Conservation (phyloP, 1,284 basidiomycete species). For the Entoloma clypeatum region DNA sequence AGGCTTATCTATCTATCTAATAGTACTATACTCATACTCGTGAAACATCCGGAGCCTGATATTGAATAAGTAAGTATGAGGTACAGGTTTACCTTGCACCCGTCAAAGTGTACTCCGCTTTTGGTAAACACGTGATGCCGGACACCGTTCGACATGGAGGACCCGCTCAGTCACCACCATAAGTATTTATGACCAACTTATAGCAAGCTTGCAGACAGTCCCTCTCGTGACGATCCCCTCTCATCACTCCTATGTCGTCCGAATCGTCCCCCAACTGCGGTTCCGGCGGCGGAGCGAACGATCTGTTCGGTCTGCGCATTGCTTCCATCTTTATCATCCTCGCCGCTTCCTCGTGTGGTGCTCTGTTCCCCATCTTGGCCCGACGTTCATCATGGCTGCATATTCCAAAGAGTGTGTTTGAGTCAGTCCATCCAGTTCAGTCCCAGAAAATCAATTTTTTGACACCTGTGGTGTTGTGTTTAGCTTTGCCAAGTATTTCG, state of each 20-base stretch:
- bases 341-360: slow-evolving; percentile 61
- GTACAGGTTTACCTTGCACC: too few relatives aligned
- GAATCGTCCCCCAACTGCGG: slow-evolving; percentile 28
- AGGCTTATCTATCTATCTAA: too few relatives aligned
- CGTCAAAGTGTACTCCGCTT: slow-evolving; percentile 16
- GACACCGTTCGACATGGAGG: slow-evolving; percentile 16
- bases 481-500: slow-evolving; percentile 93
- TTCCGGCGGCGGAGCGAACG: slow-evolving; percentile 28
- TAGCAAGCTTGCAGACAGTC: slow-evolving; percentile 1
- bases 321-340: slow-evolving; percentile 90
- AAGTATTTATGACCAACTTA: slow-evolving; percentile 1
- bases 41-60: too few relatives aligned
- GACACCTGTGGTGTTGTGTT: slow-evolving; percentile 18
- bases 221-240: not conserved
- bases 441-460: slow-evolving; percentile 3
- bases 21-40: too few relatives aligned
- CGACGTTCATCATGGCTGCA: slow-evolving; percentile 52
- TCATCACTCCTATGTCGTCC: slow-evolving; percentile 14
- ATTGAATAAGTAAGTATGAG: too few relatives aligned
- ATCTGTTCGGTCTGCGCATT: slow-evolving; percentile 56
- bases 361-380: slow-evolving; percentile 82
- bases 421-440: slow-evolving; percentile 48
- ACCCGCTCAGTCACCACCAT: slow-evolving; percentile 19
- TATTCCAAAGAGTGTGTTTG: slow-evolving; percentile 66
- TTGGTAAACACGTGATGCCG: slow-evolving; percentile 12